A percentile compares a stretch with the other conserved stretches of the same genome.
These are phyloP conservation scores for Aleurites moluccanus DNA, from an alignment of 441 rosid species.

Conservation along the genomic window DNA sequence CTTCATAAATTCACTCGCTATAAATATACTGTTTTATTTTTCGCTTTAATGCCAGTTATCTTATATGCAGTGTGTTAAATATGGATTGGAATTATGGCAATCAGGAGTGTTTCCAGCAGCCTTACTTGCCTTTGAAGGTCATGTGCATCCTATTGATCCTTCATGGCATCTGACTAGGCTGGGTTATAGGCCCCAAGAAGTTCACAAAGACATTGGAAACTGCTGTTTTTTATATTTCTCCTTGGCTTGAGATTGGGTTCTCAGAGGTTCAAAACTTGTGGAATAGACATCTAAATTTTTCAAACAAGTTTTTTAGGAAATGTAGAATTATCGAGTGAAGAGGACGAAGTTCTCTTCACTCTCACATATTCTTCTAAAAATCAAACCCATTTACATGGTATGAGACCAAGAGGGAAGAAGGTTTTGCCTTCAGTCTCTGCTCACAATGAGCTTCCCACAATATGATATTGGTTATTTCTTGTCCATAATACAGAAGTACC, in stretches of 20 bases:
- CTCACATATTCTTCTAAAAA: constrained; percentile 22
- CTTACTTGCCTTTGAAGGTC: constrained; percentile 69
- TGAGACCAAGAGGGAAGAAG: constrained; percentile 79
- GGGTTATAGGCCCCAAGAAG: constrained; percentile 51
- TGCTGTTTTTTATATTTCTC: constrained; percentile 83
- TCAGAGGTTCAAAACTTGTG: constrained; percentile 63
- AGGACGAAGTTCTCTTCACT: constrained; percentile 32
- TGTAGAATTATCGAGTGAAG: constrained; percentile 67
- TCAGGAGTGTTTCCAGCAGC: constrained; percentile 85
- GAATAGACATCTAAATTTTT: constrained; percentile 67
- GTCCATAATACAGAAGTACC: constrained; percentile 47
- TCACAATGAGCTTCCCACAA: constrained; percentile 24
- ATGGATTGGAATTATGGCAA: constrained; percentile 77
- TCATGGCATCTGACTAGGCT: constrained; percentile 80
- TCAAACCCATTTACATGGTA: constrained; percentile 23
- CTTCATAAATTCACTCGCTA: background rate
- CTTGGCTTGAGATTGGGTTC: constrained; percentile 87
- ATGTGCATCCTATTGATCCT: constrained; percentile 71
- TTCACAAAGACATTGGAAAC: constrained; percentile 38
- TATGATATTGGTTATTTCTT: constrained; percentile 32
- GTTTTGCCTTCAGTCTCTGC: constrained; percentile 84
- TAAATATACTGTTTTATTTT: background rate
- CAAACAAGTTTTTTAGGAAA: constrained; percentile 66
- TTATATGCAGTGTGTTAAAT: constrained; percentile 53
- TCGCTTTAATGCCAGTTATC: background rate